These are phyloP conservation scores for Nectriaceae sp. DNA, from an alignment of 2,329 filamentous ascomycete genomes.

Conservation along the genomic window DNA sequence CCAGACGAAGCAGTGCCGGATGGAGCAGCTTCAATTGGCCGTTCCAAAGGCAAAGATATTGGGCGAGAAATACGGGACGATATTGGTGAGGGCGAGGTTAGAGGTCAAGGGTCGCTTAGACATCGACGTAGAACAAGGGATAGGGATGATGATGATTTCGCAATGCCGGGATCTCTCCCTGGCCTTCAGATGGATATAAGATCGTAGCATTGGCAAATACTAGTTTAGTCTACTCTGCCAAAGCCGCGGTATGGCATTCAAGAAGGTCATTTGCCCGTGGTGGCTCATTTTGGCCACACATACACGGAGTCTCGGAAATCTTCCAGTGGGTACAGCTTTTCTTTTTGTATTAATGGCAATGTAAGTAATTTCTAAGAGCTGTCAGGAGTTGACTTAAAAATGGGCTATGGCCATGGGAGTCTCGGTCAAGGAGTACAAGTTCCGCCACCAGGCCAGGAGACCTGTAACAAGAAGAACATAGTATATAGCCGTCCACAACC, in stretches of 20 bases:
- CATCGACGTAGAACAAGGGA: constrained; percentile 35
- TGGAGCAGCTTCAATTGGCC: constrained; percentile 49
- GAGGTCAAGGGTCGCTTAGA: constrained; percentile 40
- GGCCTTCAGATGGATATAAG: constrained; percentile 38
- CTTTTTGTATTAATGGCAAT: too few species aligned
- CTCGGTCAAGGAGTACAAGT: constrained; percentile 73
- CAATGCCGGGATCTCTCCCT: constrained; percentile 51
- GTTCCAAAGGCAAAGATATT: constrained; percentile 55
- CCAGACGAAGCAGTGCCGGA: constrained; percentile 61
- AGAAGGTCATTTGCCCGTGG: too few species aligned
- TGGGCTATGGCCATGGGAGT: constrained; percentile 32
- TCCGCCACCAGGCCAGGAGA: constrained; percentile 68
- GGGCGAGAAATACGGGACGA: constrained; percentile 54
- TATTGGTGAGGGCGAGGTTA: constrained; percentile 46
- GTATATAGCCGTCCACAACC: constrained; percentile 73
- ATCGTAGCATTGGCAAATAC: too few species aligned
- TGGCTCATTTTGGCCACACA: too few species aligned
- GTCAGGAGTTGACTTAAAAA: too few species aligned
- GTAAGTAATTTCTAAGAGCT: too few species aligned
- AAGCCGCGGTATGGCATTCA: too few species aligned
- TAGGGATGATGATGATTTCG: constrained; percentile 40
- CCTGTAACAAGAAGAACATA: constrained; percentile 76
- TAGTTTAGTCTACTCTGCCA: too few species aligned
- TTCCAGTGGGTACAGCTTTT: too few species aligned
- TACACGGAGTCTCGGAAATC: too few species aligned